Percentiles rank a stretch among this genome's conserved stretches.
phyloP scores from a whole-genome alignment of 139 green algal species.

The Volvox reticuliferus region DNA sequence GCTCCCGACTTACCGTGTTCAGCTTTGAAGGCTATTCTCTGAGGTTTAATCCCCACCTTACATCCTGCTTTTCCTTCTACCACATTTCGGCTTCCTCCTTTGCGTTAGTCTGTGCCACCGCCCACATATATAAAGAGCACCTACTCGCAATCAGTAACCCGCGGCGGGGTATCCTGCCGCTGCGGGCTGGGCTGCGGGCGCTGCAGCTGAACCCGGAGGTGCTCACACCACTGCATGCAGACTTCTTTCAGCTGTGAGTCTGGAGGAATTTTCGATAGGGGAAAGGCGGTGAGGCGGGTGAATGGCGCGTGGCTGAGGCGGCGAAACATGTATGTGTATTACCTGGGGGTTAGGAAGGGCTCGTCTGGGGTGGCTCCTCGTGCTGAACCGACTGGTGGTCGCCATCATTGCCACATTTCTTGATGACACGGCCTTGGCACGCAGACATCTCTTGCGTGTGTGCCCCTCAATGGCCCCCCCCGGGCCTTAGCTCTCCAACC shows the following conservation, averaged over 20 bases:
- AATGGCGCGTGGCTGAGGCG: no score
- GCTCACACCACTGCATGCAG: constrained; percentile 90
- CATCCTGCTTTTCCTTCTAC: not conserved
- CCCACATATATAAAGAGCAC: constrained; percentile 69
- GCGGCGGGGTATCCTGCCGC: constrained; percentile 70
- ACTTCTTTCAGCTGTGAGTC: constrained; percentile 81
- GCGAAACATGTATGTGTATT: no score
- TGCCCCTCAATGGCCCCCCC: not conserved
- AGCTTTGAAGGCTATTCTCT: no score
- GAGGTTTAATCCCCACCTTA: not conserved
- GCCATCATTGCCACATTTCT: no score
- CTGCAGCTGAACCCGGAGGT: constrained; percentile 69
- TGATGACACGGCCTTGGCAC: no score
- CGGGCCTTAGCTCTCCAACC: not conserved
- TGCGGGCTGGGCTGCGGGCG: constrained; percentile 71
- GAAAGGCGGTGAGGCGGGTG: no score
- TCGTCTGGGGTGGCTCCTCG: no score
- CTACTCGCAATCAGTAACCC: constrained; percentile 51
- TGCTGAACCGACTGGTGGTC: no score
- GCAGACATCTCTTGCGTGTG: no score
- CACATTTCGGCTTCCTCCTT: not conserved
- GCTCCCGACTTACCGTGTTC: no score
- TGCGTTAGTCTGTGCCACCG: constrained; percentile 56
- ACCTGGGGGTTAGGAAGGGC: no score
- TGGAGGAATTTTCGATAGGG: no score